phyloP scores from a whole-genome alignment of 352 stramenopile genomes.

The Phytopythium mirpurense region DNA sequence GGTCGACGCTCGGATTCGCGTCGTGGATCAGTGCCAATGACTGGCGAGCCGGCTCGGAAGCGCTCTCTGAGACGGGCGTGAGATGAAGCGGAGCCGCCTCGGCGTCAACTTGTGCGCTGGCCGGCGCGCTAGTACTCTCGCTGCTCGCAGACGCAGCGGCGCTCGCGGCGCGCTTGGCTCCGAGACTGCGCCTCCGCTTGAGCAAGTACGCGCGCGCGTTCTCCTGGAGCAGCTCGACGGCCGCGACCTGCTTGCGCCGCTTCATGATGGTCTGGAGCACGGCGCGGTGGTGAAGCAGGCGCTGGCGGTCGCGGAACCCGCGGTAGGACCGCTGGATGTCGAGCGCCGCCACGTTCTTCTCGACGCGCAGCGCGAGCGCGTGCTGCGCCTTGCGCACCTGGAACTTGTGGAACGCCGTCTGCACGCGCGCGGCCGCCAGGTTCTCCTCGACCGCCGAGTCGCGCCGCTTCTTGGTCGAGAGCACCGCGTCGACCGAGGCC shows the following conservation, averaged over 20 bases:
- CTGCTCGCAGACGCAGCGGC: neutral
- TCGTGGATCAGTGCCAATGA: neutral
- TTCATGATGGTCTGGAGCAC: conserved; percentile 43
- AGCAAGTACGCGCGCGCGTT: conserved; percentile 59
- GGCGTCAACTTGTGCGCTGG: neutral
- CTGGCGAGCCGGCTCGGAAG: neutral
- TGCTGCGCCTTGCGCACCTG: conserved; percentile 48
- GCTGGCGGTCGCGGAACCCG: conserved; percentile 45
- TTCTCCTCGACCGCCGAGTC: conserved; percentile 45
- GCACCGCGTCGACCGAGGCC: neutral
- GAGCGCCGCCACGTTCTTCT: conserved; percentile 46
- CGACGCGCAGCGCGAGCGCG: conserved; percentile 28
- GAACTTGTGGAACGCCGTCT: conserved; percentile 58
- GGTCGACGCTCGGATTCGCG: neutral
- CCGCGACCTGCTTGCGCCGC: conserved; percentile 40
- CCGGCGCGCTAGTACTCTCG: too few species aligned
- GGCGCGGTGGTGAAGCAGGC: conserved; percentile 44
- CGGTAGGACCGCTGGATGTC: conserved; percentile 68
- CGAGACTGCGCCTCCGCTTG: conserved; percentile 24
- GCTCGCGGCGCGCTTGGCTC: neutral
- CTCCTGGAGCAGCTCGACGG: conserved; percentile 55
- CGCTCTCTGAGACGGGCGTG: neutral
- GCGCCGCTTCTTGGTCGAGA: conserved; percentile 13
- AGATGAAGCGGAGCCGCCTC: neutral
- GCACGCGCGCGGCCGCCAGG: conserved; percentile 38